Evolutionary conservation across 2,329 filamentous ascomycete species (phyloP).

Genomic region (Fusarium pseudograminearum): DNA sequence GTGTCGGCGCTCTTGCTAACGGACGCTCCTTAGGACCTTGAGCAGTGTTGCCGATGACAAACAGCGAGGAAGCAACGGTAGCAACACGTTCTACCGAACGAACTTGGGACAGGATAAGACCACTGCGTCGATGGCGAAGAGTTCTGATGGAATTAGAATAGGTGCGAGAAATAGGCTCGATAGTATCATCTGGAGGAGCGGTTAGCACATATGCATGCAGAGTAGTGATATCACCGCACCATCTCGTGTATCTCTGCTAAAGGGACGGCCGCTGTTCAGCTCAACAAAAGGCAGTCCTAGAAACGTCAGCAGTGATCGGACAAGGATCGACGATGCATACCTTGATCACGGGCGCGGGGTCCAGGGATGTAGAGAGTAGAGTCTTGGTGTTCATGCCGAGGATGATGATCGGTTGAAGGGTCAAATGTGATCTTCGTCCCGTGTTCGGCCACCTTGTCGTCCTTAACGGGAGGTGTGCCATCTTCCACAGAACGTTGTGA

Average conservation of each 20-base stretch:
- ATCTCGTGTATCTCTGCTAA: conserved; percentile 40
- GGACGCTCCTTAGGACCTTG: conserved; percentile 37
- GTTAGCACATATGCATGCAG: neutral
- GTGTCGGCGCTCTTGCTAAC: conserved; percentile 20
- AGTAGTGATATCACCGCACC: conserved; percentile 4
- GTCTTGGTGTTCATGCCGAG: conserved; percentile 45
- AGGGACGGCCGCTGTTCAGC: conserved; percentile 34
- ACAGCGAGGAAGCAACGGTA: conserved; percentile 54
- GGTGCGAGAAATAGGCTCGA: conserved; percentile 31
- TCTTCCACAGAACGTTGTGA: neutral
- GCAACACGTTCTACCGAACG: conserved; percentile 54
- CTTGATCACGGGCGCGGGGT: conserved; percentile 51
- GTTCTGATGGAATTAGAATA: conserved; percentile 15
- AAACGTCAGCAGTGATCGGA: conserved; percentile 12
- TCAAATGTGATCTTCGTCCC: conserved; percentile 48
- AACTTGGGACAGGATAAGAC: conserved; percentile 47
- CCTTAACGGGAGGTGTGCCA: neutral
- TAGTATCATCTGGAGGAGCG: conserved; percentile 34
- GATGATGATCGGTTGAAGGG: conserved; percentile 44
- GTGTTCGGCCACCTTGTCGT: conserved; percentile 9
- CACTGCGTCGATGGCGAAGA: conserved; percentile 45
- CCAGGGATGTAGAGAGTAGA: conserved; percentile 50
- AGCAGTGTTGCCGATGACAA: conserved; percentile 51
- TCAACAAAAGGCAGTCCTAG: conserved; percentile 48
- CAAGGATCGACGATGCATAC: conserved; percentile 12